Conservation (phyloP, 768 basidiomycete species). For the Lentinus tigrinus region DNA sequence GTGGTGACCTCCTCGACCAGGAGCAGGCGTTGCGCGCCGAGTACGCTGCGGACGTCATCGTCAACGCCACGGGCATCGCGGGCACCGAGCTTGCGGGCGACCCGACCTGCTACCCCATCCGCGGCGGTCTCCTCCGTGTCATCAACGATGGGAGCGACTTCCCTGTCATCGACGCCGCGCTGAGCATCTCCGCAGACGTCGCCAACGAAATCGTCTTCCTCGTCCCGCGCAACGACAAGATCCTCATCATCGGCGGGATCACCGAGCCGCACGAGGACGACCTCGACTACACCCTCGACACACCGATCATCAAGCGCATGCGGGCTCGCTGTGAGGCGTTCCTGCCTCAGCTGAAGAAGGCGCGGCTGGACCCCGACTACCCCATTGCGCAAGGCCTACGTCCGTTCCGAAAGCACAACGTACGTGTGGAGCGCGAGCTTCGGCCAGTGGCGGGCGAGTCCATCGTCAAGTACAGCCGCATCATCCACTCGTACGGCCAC, state of each 20-base stretch:
- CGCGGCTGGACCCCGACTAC: conserved; percentile 14
- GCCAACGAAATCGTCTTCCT: conserved; percentile 31
- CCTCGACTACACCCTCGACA: conserved; percentile 22
- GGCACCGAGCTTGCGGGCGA: conserved; percentile 34
- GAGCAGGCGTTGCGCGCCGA: conserved; percentile 23
- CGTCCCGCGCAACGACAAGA: conserved; percentile 33
- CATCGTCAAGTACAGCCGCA: conserved; percentile 13
- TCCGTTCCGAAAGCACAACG: conserved; percentile 17
- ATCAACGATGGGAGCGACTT: conserved; percentile 37
- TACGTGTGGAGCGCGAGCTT: conserved; percentile 21
- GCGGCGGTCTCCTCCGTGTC: conserved; percentile 32
- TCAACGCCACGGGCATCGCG: conserved; percentile 37
- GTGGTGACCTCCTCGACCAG: conserved; percentile 31
- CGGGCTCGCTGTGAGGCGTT: conserved; percentile 19
- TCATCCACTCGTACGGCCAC: conserved; percentile 24
- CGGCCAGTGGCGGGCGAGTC: neutral
- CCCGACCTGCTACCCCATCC: conserved; percentile 34
- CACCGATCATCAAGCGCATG: conserved; percentile 19
- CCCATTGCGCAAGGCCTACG: conserved; percentile 22
- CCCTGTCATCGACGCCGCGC: conserved; percentile 31
- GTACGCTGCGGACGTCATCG: conserved; percentile 32
- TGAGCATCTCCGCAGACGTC: conserved; percentile 10
- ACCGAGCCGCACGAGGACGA: conserved; percentile 18
- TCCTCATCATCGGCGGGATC: conserved; percentile 32
- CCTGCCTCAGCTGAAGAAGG: conserved; percentile 16